Evolutionary conservation across 2,329 filamentous ascomycete species (phyloP).

Genomic region (Aspergillus chevalieri): DNA sequence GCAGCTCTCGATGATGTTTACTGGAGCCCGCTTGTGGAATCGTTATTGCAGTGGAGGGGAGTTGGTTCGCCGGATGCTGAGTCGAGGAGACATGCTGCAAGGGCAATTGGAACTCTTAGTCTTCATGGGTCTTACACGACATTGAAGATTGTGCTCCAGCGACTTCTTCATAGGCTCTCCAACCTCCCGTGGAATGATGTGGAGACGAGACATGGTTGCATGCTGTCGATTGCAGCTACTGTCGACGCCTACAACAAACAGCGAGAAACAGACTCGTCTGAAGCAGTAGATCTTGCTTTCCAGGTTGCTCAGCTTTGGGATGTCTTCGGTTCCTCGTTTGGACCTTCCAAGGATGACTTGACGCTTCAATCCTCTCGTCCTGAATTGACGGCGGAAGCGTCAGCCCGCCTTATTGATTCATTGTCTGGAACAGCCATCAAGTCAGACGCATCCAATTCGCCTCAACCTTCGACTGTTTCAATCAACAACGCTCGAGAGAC

Average conservation of each 20-base stretch:
- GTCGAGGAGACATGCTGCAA: slow-evolving; percentile 66
- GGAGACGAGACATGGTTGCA: slow-evolving; percentile 40
- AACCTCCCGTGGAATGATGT: slow-evolving; percentile 35
- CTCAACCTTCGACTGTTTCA: slow-evolving; percentile 15
- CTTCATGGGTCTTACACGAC: slow-evolving; percentile 26
- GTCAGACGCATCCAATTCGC: slow-evolving; percentile 4
- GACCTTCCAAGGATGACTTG: slow-evolving; percentile 33
- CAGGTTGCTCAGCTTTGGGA: slow-evolving; percentile 31
- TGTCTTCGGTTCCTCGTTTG: slow-evolving; percentile 28
- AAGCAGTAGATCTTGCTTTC: slow-evolving; percentile 19
- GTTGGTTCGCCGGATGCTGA: slow-evolving; percentile 70
- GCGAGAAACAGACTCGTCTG: slow-evolving; percentile 14
- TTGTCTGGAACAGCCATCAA: slow-evolving; percentile 25
- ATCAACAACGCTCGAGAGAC: slow-evolving; percentile 26
- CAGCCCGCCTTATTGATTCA: slow-evolving; percentile 33
- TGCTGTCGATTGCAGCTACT: slow-evolving; percentile 35
- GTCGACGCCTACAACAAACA: slow-evolving; percentile 27
- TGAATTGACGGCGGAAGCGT: slow-evolving; percentile 38
- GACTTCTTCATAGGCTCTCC: slow-evolving; percentile 27
- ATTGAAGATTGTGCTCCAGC: slow-evolving; percentile 25
- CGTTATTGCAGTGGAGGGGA: slow-evolving; percentile 77
- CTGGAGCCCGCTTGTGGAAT: slow-evolving; percentile 63
- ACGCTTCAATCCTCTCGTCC: slow-evolving; percentile 35
- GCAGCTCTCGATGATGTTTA: slow-evolving; percentile 59
- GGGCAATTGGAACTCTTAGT: slow-evolving; percentile 55